Evolutionary conservation across 495 filamentous ascomycete species (phyloP).

Genomic region (Cenococcum geophilum): DNA sequence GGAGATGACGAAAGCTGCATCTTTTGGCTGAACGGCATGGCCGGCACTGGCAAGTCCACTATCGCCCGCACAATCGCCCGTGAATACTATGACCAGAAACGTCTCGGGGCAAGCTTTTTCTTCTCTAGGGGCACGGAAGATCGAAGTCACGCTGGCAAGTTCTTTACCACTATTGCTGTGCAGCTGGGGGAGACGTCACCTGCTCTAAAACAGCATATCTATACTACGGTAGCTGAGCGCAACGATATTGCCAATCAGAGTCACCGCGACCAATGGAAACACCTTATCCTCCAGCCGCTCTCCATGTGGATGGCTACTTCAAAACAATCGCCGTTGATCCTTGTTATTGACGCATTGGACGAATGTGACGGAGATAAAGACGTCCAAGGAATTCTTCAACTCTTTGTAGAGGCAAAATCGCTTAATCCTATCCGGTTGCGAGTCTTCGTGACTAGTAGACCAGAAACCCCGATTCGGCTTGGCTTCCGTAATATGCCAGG

Average conservation of each 20-base stretch:
- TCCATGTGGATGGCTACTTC: neutral
- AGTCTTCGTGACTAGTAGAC: conserved; percentile 38
- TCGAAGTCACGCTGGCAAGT: conserved; percentile 14
- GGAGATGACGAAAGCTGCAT: conserved; percentile 11
- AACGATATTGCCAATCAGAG: conserved; percentile 14
- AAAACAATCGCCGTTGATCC: conserved; percentile 5
- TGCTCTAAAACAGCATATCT: neutral
- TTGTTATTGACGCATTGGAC: conserved; percentile 38
- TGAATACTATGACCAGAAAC: conserved; percentile 8
- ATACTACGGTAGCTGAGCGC: conserved; percentile 3
- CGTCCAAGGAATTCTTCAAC: conserved; percentile 27
- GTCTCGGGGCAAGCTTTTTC: conserved; percentile 30
- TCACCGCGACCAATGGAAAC: conserved; percentile 3
- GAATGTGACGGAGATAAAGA: conserved; percentile 33
- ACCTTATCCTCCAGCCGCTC: conserved; percentile 9
- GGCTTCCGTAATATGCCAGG: conserved; percentile 18
- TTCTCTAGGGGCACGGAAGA: conserved; percentile 26
- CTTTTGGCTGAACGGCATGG: conserved; percentile 35
- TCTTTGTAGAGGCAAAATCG: conserved; percentile 24
- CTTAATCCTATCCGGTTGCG: conserved; percentile 23
- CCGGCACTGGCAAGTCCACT: conserved; percentile 6
- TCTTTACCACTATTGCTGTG: conserved; percentile 27
- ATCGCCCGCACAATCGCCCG: conserved; percentile 1
- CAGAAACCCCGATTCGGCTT: conserved; percentile 31
- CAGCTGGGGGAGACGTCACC: conserved; percentile 11